Evolutionary conservation across 2,329 filamentous ascomycete species (phyloP).

Genomic region (Rutstroemia sp.): DNA sequence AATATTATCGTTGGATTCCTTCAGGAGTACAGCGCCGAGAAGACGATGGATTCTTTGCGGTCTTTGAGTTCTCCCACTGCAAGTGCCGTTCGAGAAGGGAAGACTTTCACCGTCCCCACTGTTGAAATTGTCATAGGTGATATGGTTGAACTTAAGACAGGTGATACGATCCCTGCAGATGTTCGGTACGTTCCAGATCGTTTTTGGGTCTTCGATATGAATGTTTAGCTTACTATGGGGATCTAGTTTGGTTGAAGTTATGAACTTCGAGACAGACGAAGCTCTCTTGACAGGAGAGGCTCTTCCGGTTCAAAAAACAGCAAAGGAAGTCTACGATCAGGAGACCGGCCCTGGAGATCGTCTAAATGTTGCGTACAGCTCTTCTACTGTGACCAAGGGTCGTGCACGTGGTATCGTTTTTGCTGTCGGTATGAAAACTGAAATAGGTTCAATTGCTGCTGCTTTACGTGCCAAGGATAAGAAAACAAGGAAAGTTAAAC

Average conservation of each 20-base stretch:
- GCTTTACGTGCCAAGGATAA: conserved; percentile 47
- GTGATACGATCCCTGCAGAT: conserved; percentile 37
- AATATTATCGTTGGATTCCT: conserved; percentile 52
- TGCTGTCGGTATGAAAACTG: conserved; percentile 52
- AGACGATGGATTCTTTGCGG: conserved; percentile 45
- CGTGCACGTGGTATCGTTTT: conserved; percentile 53
- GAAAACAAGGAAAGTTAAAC: conserved; percentile 39
- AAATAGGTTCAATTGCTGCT: conserved; percentile 57
- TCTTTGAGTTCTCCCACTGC: conserved; percentile 43
- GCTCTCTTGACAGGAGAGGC: conserved; percentile 57
- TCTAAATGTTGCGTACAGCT: conserved; percentile 54
- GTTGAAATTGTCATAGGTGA: conserved; percentile 50
- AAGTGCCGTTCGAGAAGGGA: conserved; percentile 42
- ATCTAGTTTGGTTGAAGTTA: conserved; percentile 38
- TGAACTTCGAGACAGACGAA: conserved; percentile 53
- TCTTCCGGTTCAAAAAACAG: conserved; percentile 47
- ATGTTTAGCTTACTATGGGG: conserved; percentile 10
- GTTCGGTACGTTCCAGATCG: conserved; percentile 23
- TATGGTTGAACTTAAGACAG: conserved; percentile 46
- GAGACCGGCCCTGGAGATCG: conserved; percentile 53
- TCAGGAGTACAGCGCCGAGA: conserved; percentile 45
- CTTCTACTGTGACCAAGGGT: conserved; percentile 54
- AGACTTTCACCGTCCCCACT: conserved; percentile 43
- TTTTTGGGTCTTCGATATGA: too few species aligned
- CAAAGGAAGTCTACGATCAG: conserved; percentile 39